A percentile compares a stretch with the other conserved stretches of the same genome.
Conservation (phyloP, 2,329 filamentous ascomycete species). For the Beauveria sp. region DNA sequence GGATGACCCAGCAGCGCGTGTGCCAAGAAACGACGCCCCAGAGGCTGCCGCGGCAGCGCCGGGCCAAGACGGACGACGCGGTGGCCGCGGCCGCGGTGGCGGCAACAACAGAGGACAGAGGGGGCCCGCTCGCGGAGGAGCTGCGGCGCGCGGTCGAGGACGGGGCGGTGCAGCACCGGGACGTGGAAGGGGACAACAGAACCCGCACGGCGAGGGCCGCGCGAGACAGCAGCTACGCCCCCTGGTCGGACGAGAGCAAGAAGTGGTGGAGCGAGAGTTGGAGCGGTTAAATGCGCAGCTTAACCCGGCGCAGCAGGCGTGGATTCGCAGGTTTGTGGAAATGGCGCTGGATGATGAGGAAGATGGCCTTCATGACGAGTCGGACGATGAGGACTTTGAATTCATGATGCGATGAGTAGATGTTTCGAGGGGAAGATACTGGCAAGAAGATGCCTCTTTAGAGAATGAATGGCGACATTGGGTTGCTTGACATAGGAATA, state of each 20-base stretch:
- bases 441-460: not conserved
- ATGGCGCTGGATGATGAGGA: constrained; percentile 47
- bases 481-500: not conserved
- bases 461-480: not conserved
- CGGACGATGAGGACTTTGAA: constrained; percentile 23
- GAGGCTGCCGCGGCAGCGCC: constrained; percentile 17
- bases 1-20: constrained; percentile 25
- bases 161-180: not conserved
- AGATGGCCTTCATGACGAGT: constrained; percentile 39
- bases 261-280: not conserved
- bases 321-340: constrained; percentile 48
- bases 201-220: not conserved
- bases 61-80: constrained; percentile 20
- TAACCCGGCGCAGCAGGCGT: constrained; percentile 41
- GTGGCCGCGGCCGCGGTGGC: constrained; percentile 19
- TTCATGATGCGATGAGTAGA: constrained; percentile 15
- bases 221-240: constrained; percentile 14
- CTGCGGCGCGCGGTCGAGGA: constrained; percentile 7
- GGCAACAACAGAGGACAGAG: constrained; percentile 14
- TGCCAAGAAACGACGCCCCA: not conserved
- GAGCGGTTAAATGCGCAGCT: constrained; percentile 23
- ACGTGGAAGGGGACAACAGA: not conserved
- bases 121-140: constrained; percentile 3
- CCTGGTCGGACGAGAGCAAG: constrained; percentile 11
- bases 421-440: not conserved